Evolutionary conservation across 2,329 filamentous ascomycete species (phyloP).

Genomic region (Claviceps spartinae): DNA sequence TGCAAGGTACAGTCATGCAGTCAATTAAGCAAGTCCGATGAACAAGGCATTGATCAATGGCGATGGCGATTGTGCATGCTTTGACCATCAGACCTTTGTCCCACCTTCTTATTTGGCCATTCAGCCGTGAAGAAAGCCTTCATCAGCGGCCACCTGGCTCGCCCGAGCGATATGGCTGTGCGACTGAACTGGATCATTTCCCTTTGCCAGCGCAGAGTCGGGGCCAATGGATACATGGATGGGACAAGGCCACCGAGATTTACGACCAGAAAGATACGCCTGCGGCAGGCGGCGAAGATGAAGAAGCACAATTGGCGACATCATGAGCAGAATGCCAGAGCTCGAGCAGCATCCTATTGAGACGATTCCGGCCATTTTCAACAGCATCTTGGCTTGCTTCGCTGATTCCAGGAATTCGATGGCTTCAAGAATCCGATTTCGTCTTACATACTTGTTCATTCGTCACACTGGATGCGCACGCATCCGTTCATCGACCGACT

Average conservation of each 20-base stretch:
- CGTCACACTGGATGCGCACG: background rate
- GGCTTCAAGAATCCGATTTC: too few relatives aligned
- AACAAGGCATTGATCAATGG: background rate
- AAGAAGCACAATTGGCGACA: background rate
- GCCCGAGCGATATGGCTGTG: constrained; percentile 1
- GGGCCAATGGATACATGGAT: constrained; percentile 1
- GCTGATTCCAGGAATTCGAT: too few relatives aligned
- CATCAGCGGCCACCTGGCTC: background rate
- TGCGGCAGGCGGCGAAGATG: background rate
- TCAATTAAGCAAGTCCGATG: background rate
- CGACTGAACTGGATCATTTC: background rate
- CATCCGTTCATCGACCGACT: background rate
- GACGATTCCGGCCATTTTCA: too few relatives aligned
- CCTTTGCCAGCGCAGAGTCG: constrained; percentile 3
- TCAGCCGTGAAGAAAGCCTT: background rate
- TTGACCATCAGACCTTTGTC: background rate
- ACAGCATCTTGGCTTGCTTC: too few relatives aligned
- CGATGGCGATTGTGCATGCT: background rate
- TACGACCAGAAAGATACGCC: background rate
- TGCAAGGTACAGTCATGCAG: constrained; percentile 2
- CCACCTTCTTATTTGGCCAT: background rate
- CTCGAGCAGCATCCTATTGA: too few relatives aligned
- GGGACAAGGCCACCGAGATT: background rate
- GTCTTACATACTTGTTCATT: background rate
- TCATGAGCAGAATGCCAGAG: too few relatives aligned